Percentiles rank a stretch among this genome's conserved stretches.
phyloP scores from a whole-genome alignment of 2,329 filamentous ascomycete species.

The Ophiostoma quercus region DNA sequence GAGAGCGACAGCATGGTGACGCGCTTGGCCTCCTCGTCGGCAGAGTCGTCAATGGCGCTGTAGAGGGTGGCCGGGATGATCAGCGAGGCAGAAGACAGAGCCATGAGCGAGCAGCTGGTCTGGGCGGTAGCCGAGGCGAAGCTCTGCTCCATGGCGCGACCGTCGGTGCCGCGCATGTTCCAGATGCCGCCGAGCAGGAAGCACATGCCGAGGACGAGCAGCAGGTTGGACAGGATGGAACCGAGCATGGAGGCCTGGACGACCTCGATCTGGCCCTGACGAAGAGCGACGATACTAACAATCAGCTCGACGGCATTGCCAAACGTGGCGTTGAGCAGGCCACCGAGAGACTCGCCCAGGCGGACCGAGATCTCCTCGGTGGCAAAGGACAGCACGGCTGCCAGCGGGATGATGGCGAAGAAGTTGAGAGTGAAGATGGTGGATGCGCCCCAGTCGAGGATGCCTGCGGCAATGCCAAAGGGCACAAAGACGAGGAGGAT shows the following conservation, averaged over 20 bases:
- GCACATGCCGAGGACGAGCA: constrained; percentile 84
- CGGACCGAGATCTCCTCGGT: constrained; percentile 72
- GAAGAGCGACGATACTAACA: constrained; percentile 84
- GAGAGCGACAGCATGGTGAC: constrained; percentile 65
- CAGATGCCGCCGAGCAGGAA: constrained; percentile 71
- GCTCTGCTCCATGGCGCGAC: constrained; percentile 58
- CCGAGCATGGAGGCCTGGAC: constrained; percentile 91
- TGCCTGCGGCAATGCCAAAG: constrained; percentile 63
- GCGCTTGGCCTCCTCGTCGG: constrained; percentile 40
- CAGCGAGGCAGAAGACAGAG: constrained; percentile 68
- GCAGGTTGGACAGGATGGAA: constrained; percentile 82
- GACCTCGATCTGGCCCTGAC: constrained; percentile 76
- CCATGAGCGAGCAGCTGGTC: constrained; percentile 70
- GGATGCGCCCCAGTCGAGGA: constrained; percentile 57
- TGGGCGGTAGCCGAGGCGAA: constrained; percentile 75
- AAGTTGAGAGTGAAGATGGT: constrained; percentile 73
- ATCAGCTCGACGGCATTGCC: constrained; percentile 77
- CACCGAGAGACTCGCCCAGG: constrained; percentile 68
- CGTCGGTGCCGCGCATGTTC: constrained; percentile 53
- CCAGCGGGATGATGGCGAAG: constrained; percentile 81
- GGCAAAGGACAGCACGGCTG: constrained; percentile 77
- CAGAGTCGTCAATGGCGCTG: constrained; percentile 51
- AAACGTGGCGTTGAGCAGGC: constrained; percentile 70
- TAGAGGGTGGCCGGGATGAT: constrained; percentile 75
- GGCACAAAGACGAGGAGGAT: constrained; percentile 69